These are phyloP conservation scores for Botrytis porri DNA, from an alignment of 2,329 filamentous ascomycete species.

Conservation along the genomic window DNA sequence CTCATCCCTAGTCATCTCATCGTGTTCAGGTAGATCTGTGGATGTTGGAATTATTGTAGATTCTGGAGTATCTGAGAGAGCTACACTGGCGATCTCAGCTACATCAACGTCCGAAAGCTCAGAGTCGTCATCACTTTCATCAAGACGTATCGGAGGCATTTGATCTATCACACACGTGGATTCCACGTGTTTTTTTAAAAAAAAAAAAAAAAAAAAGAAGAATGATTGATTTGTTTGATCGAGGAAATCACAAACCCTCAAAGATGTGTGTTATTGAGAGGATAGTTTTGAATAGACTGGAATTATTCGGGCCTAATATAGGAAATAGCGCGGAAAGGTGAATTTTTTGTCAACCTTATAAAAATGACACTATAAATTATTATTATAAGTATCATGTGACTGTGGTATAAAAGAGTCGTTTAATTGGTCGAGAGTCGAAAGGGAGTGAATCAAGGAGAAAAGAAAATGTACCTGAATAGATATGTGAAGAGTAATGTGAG, in stretches of 20 bases:
- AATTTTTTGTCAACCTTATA: neutral
- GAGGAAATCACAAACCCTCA: neutral
- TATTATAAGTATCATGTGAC: constrained; percentile 10
- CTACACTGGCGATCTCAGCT: neutral
- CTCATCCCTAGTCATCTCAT: neutral
- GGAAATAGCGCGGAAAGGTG: neutral
- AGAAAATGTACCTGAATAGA: neutral
- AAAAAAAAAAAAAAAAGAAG: too few species aligned
- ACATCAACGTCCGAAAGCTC: neutral
- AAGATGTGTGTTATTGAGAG: neutral
- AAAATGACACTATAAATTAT: neutral
- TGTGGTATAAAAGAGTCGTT: neutral
- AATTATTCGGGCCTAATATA: neutral
- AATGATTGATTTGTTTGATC: neutral
- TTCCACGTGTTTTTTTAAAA: constrained; percentile 1
- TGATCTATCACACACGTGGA: neutral
- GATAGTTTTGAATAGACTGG: neutral
- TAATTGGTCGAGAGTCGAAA: neutral
- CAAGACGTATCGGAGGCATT: neutral
- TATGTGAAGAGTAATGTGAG: neutral
- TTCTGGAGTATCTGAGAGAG: neutral
- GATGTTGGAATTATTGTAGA: neutral
- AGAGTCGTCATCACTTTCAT: neutral
- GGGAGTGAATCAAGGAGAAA: constrained; percentile 1
- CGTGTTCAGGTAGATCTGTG: neutral